phyloP scores from a whole-genome alignment of 345 rosid species.

The Citrus mangshanensis region DNA sequence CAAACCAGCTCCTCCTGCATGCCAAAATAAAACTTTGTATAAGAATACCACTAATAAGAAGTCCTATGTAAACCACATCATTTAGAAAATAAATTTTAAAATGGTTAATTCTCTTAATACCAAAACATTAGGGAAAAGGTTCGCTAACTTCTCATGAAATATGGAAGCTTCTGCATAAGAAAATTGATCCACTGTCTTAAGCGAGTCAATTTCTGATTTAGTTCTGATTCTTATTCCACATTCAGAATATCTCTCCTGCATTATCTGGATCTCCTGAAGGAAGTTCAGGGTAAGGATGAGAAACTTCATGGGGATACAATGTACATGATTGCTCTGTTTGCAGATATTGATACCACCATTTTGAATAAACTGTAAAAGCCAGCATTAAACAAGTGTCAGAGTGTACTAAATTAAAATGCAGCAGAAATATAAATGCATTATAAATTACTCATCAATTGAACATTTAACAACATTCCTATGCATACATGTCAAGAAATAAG shows the following conservation, averaged over 20 bases:
- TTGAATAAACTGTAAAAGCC: constrained; percentile 56
- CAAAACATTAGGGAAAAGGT: constrained; percentile 43
- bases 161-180: constrained; percentile 30
- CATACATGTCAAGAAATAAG: background rate
- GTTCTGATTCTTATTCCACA: constrained; percentile 24
- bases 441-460: background rate
- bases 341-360: constrained; percentile 39
- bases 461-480: background rate
- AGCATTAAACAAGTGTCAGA: constrained; percentile 14
- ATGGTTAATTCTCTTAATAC: constrained; percentile 35
- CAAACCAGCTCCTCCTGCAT: constrained; percentile 68
- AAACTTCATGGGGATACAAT: constrained; percentile 58
- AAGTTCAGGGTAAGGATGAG: constrained; percentile 54
- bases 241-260: constrained; percentile 45
- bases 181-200: constrained; percentile 31
- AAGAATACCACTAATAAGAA: constrained; percentile 6
- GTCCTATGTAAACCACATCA: background rate
- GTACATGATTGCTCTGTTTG: constrained; percentile 40
- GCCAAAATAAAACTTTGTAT: constrained; percentile 11
- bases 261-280: constrained; percentile 57
- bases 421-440: background rate
- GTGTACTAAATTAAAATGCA: background rate
- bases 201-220: constrained; percentile 20
- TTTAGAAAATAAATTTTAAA: constrained; percentile 2
- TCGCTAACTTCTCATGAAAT: constrained; percentile 41